Evolutionary conservation across 192 early-diverging fungal species (phyloP), one percentile per base, ranked within the genome.

Genomic region (Jimgerdemannia flammicorona): DNA sequence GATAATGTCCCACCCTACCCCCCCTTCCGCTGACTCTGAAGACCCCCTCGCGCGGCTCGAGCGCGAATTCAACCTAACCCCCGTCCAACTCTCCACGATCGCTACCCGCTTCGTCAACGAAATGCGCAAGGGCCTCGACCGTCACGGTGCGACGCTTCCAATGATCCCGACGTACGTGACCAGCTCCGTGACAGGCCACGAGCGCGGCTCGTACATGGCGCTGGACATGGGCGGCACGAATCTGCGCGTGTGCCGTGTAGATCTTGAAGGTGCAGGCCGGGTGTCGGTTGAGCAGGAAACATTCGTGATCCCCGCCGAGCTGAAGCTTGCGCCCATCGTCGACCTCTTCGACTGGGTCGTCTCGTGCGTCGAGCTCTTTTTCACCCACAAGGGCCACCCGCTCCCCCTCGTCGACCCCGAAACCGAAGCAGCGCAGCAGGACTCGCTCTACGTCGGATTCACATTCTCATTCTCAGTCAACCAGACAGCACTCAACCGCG

Each of bases 221-320:
- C 86, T 99, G 66, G 96, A 98, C 77, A 83, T 98, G 70, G 97
- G 98, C 66, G 96, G 97, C 41, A 96, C 95, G 64, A 97, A 96
- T 85, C 90, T 99, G 74, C 92, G 97, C 65, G 95, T 97, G 19
- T 91, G 93, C 74, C 84, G 86, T 43, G 93, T 96, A 18, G 86
- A 85, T 41, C 87, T 99, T 54, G 82, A 93, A 69, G 96, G 96
- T 40, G 76, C 89, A 44, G 94, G 95, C 43, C 29, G 73, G 18
- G 7, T 68, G 7, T 20, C 67, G 18, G 79, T 91, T 20, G 86
- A 89, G 73, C 92, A 94, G 77, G 81, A 88, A 65, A 90, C 91
- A 82, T 94, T 91, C 72, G 78, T 80, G 17, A 86, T 95, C 70
- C 19, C 29, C 6, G 91, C 92, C 39, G 89, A 94, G 65, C 86